Evolutionary conservation across 768 basidiomycete species (phyloP).

Genomic region (Xerocomellus amylosporus): DNA sequence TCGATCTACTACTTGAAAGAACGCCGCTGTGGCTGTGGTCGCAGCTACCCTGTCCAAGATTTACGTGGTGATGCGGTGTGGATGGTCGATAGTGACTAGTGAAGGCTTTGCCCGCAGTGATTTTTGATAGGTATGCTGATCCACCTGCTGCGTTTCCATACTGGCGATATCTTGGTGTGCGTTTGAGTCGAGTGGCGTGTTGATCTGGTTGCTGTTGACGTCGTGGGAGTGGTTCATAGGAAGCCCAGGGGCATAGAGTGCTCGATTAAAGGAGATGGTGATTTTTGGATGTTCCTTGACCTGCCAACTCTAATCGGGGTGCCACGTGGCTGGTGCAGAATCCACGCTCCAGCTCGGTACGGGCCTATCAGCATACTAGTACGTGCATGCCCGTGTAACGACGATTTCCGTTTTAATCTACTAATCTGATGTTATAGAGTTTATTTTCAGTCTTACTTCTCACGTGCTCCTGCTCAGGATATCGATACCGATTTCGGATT

Average conservation of each 20-base stretch:
- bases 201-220: neutral
- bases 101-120: neutral
- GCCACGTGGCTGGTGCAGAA: neutral
- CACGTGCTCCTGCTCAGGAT: constrained; percentile 4
- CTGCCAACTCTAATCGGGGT: neutral
- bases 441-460: constrained; percentile 13
- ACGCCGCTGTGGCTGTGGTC: neutral
- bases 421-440: neutral
- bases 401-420: neutral
- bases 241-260: neutral
- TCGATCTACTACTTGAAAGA: neutral
- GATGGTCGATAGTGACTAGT: neutral
- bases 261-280: neutral
- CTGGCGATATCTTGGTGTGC: neutral
- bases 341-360: neutral
- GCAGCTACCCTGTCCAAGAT: neutral
- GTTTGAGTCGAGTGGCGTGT: no score
- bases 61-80: neutral
- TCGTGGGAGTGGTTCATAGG: neutral
- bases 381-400: constrained; percentile 5
- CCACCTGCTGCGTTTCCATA: neutral
- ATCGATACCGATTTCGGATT: neutral
- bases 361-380: constrained; percentile 18
- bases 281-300: neutral
- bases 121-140: neutral